Conservation (phyloP, 306 rosid genomes). For the peach (Prunus persica) region Prunus_persica_NCBIv2 NC_034011.1:16202501-16203000, state of each 20-base stretch:
- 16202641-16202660: not conserved
- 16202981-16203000: not conserved
- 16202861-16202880: not conserved
- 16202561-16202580: not conserved
- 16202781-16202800: not conserved
- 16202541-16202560: not conserved
- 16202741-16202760: not conserved
- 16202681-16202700: not conserved
- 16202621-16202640: not conserved
- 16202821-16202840: not conserved
- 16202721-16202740: not conserved
- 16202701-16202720: not conserved
- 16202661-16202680: not conserved
- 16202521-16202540: not conserved
- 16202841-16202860: not conserved
- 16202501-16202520: not conserved
- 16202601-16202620: not conserved
- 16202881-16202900: not conserved
- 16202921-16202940: not conserved
- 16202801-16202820: not conserved
- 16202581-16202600: not conserved
- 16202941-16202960: not conserved
- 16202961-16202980: not conserved
- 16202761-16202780: not conserved
- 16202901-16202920: not conserved